Evolutionary conservation across 2,329 filamentous ascomycete species (phyloP).

Genomic region (Byssochlamys sp.): DNA sequence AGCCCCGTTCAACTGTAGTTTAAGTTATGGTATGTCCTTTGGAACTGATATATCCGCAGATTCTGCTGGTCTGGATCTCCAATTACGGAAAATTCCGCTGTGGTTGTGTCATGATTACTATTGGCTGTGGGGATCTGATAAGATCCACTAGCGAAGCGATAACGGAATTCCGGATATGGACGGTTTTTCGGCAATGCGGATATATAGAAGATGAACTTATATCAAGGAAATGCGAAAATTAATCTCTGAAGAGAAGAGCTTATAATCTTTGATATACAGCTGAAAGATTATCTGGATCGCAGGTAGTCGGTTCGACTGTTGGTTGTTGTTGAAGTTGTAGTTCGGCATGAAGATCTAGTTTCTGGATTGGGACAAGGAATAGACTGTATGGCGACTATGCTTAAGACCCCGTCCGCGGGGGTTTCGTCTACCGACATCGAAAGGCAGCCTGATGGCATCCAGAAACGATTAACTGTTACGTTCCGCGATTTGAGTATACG

Average conservation of each 20-base stretch:
- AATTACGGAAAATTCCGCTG: neutral
- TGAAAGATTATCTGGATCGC: neutral
- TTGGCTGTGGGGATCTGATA: neutral
- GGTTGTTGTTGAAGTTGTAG: neutral
- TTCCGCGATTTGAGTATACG: slow-evolving; percentile 26
- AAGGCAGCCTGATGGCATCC: slow-evolving; percentile 4
- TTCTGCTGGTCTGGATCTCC: neutral
- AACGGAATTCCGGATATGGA: neutral
- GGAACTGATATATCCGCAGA: neutral
- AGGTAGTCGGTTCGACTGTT: neutral
- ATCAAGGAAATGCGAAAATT: neutral
- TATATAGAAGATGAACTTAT: neutral
- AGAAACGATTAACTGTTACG: slow-evolving; percentile 27
- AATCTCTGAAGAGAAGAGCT: neutral
- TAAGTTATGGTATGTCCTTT: no score
- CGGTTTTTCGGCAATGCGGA: neutral
- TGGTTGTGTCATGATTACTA: neutral
- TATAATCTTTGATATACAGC: neutral
- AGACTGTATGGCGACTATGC: slow-evolving; percentile 3
- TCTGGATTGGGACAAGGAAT: slow-evolving; percentile 6
- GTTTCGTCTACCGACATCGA: neutral
- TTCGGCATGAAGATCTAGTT: neutral
- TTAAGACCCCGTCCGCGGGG: neutral
- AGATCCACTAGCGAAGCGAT: neutral
- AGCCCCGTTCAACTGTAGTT: no score